Conservation (phyloP, 1,284 basidiomycete genomes). For the Ceratobasidium sp. region DNA sequence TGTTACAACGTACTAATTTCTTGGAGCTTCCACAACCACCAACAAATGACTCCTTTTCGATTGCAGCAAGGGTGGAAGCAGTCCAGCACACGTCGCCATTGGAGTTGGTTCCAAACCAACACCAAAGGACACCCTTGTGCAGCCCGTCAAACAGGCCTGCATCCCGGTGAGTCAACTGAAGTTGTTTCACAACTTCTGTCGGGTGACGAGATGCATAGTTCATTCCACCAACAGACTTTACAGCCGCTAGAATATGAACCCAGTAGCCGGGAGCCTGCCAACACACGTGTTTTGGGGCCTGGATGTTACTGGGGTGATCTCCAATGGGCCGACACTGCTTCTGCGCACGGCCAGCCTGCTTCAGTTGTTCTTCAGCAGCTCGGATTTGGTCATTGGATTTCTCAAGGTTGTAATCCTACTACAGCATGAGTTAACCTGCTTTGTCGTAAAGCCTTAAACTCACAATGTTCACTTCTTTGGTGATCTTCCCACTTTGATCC, state of each 20-base stretch:
- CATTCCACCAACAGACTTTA: background rate
- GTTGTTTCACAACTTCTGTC: background rate
- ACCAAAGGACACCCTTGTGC: background rate
- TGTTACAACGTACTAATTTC: background rate
- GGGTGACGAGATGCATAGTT: background rate
- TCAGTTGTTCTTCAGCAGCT: background rate
- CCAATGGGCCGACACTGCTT: background rate
- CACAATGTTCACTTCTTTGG: background rate
- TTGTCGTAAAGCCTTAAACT: background rate
- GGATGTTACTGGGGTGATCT: background rate
- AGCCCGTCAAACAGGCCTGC: background rate
- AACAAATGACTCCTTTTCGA: background rate
- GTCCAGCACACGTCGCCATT: background rate
- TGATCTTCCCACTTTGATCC: background rate
- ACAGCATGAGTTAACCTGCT: background rate
- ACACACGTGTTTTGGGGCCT: background rate
- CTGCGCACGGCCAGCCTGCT: background rate
- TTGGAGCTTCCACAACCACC: background rate
- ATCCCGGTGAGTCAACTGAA: background rate
- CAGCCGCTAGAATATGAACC: slow-evolving; percentile 10
- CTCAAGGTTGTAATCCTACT: background rate
- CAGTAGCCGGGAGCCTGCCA: background rate
- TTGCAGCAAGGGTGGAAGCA: background rate
- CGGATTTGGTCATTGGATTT: background rate
- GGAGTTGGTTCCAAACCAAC: background rate